These are phyloP conservation scores for Rosa chinensis DNA, from an alignment of 306 rosid genomes.

Conservation along the genomic window DNA sequence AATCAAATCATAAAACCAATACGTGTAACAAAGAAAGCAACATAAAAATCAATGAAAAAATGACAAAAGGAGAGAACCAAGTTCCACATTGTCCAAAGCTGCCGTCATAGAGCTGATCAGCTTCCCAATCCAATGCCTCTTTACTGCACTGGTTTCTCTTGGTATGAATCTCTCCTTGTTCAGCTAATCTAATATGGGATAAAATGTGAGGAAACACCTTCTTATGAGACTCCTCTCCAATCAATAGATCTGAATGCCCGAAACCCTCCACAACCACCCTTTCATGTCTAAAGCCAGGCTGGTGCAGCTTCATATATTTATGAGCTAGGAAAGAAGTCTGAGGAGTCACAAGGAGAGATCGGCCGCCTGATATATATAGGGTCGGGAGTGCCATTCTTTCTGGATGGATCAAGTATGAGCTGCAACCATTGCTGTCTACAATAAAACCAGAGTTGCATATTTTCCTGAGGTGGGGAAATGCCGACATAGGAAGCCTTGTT, in stretches of 20 bases:
- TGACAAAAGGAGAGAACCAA: conserved; percentile 31
- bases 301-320: conserved; percentile 42
- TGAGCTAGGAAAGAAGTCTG: conserved; percentile 35
- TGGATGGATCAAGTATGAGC: conserved; percentile 31
- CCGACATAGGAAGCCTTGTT: conserved; percentile 33
- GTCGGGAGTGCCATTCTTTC: conserved; percentile 40
- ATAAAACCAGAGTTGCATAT: conserved; percentile 32
- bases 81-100: conserved; percentile 17
- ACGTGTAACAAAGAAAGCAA: background rate
- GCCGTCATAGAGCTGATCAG: conserved; percentile 24
- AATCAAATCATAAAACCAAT: background rate
- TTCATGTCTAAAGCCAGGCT: conserved; percentile 30
- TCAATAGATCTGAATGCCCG: conserved; percentile 39
- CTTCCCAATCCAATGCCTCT: conserved; percentile 31
- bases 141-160: conserved; percentile 15
- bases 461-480: conserved; percentile 33
- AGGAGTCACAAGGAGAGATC: conserved; percentile 30
- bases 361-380: conserved; percentile 30
- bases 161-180: background rate
- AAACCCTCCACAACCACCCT: conserved; percentile 37
- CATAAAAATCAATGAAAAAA: conserved; percentile 10
- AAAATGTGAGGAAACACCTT: conserved; percentile 31
- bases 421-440: conserved; percentile 27
- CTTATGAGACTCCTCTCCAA: conserved; percentile 35
- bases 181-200: conserved; percentile 24